These are phyloP conservation scores for Darksidea phi DNA, from an alignment of 495 filamentous ascomycete species.

Conservation along the genomic window DNA sequence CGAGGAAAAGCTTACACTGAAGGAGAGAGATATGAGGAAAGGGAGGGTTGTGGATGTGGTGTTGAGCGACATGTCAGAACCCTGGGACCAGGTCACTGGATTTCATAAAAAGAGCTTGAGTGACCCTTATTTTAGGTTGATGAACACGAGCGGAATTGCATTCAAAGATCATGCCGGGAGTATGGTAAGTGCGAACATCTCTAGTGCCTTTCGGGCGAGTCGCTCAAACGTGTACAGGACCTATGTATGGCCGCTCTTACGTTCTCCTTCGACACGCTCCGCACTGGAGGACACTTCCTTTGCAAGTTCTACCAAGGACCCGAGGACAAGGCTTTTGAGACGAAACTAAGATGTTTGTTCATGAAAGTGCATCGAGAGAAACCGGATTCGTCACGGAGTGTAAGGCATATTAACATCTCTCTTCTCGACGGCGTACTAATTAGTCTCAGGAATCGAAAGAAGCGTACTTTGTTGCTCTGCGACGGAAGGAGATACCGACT, in stretches of 20 bases:
- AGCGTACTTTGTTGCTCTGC: constrained; percentile 76
- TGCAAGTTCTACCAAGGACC: constrained; percentile 96
- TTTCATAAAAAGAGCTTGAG: constrained; percentile 83
- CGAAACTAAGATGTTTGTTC: constrained; percentile 70
- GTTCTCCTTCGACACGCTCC: constrained; percentile 83
- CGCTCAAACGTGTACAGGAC: constrained; percentile 56
- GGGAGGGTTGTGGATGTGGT: constrained; percentile 81
- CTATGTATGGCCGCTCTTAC: constrained; percentile 79
- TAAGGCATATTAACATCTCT: constrained; percentile 47
- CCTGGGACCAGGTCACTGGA: constrained; percentile 78
- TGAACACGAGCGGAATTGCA: constrained; percentile 88
- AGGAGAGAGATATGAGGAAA: constrained; percentile 39
- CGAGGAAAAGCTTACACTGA: constrained; percentile 21
- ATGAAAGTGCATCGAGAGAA: constrained; percentile 78
- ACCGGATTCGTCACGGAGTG: constrained; percentile 82
- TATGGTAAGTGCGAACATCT: constrained; percentile 65
- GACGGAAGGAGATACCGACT: constrained; percentile 53
- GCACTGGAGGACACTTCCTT: constrained; percentile 78
- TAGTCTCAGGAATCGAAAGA: constrained; percentile 79
- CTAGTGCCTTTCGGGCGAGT: not conserved
- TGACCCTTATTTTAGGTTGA: constrained; percentile 95
- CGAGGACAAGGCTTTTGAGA: constrained; percentile 78
- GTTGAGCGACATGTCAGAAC: constrained; percentile 96
- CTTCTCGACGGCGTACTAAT: constrained; percentile 22
- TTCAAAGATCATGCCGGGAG: constrained; percentile 90